Evolutionary conservation across 2,329 filamentous ascomycete species (phyloP), one percentile per base, ranked within the genome.

Genomic region (Cryphonectria radicalis): DNA sequence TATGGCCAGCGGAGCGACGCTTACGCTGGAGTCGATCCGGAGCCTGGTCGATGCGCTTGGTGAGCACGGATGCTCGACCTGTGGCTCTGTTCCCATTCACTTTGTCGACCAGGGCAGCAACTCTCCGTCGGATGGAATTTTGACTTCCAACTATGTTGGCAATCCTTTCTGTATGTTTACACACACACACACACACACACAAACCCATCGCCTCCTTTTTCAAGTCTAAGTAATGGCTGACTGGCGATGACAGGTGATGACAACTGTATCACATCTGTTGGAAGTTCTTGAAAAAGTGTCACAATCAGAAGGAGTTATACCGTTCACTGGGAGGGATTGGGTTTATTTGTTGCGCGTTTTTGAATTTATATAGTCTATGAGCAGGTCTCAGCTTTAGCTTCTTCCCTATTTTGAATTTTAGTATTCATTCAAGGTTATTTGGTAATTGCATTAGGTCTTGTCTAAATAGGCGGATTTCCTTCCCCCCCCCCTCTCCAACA

Each of bases 71-170:
- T 42, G 62, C 40, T 22, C 62, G 40, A 43, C 22, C n/a, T 64
- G 62, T 14, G 62, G 62, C 40, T 64, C 62, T 17, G 62, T 64
- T 14, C 62, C 62, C 3, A 64, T 64, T 25, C 62, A 64, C 40
- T 64, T 46, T 28, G 62, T 64, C n/a, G 62, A 64, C 25, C 62
- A 64, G 62, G 62, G 62, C 37, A 64, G 62, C 40, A 64, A 64
- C 40, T 28, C 35, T 32, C 62, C 37, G n/a, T 46, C 40, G 14
- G 37, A 40, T 19, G 62, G 62, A 4, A 64, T 64, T 7, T 40
- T 64, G 40, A 64, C 62, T 14, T 64, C 62, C 37, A 64, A 64
- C 40, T 64, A 64, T 4, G 62, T 46, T 25, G 62, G 62, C 40
- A 64, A 11, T 2, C 62, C 62, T 1, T 64, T 46, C n/a, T 64